Evolutionary conservation across 75 land plant species (phyloP), one percentile per base, ranked within the genome.

Genomic region (Chamaecyparis obtusa): DNA sequence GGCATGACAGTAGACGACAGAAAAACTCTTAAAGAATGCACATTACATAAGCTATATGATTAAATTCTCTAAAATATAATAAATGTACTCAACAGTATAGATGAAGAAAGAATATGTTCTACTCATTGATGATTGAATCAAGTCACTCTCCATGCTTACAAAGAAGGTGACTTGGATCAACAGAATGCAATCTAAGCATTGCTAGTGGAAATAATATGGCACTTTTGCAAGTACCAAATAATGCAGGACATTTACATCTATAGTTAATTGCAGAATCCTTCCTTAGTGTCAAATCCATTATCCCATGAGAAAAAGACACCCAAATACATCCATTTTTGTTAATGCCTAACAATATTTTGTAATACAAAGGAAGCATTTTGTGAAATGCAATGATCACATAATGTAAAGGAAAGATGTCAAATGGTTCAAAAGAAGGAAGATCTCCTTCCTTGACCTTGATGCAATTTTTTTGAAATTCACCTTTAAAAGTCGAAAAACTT

Each of bases 401-500:
- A 24, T 33, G 36, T 35, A 84, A 32, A 30, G 33, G 60, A 64
- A 83, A 80, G 3, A 79, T 56, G 41, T 37, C 19, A 69, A 64
- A 71, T 46, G 27, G 83, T 15, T 81, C 32, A 46, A 46, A 3
- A 46, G 43, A 44, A 81, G 46, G 24, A 81, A 21, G 14, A 74
- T 71, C 76, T 32, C 75, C 13, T 81, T 81, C 48, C 15, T 81
- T n/a, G 51, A n/a, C 27, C 48, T 81, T n/a, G 21, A 79, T 87
- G 85, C 55, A 83, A 60, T n/a, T 15, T 44, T 11, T 64, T 13
- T 71, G 41, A 64, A 16, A 72, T 86, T 80, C 13, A 96, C 99
- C 99, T 98, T 98, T 13, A 95, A 91, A 51, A 98, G 94, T 78
- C 99, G 97, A 86, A 98, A 98, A 32, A 96, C 99, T 89, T 98